Percentiles rank a stretch among this genome's conserved stretches.
Evolutionary conservation across 306 rosid genomes (phyloP).

Genomic region (Quercus rubra): DNA sequence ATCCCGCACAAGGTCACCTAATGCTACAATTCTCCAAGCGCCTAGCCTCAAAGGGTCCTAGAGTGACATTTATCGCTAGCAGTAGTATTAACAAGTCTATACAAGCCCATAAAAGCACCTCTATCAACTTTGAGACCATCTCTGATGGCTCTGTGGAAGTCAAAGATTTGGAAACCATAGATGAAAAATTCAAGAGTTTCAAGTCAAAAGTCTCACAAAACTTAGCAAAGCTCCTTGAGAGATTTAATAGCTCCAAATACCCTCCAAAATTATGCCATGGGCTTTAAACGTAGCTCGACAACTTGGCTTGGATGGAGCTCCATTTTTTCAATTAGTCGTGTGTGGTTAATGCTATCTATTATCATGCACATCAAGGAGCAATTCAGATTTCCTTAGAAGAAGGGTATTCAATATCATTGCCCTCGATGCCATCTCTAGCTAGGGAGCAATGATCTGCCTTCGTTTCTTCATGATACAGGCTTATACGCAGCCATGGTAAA

Average conservation of each 20-base stretch:
- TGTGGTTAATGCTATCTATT: not conserved
- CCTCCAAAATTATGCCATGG: slow-evolving; percentile 25
- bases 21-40: slow-evolving; percentile 28
- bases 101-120: not conserved
- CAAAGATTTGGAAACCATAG: not conserved
- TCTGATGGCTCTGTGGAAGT: slow-evolving; percentile 18
- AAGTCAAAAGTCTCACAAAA: not conserved
- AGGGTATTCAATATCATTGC: not conserved
- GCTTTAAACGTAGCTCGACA: slow-evolving; percentile 22
- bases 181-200: not conserved
- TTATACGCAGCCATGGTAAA: not conserved
- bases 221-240: not conserved
- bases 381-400: slow-evolving; percentile 2
- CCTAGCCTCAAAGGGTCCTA: slow-evolving; percentile 18
- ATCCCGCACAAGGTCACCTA: slow-evolving; percentile 26
- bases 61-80: slow-evolving; percentile 18
- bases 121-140: not conserved
- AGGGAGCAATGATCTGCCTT: not conserved
- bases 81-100: not conserved
- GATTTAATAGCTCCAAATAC: not conserved
- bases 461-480: not conserved
- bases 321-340: slow-evolving; percentile 24
- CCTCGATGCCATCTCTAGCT: slow-evolving; percentile 13
- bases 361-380: slow-evolving; percentile 3
- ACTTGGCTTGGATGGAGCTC: slow-evolving; percentile 19